Evolutionary conservation across 345 rosid genomes (phyloP).

Genomic region (Salix suchowensis): DNA sequence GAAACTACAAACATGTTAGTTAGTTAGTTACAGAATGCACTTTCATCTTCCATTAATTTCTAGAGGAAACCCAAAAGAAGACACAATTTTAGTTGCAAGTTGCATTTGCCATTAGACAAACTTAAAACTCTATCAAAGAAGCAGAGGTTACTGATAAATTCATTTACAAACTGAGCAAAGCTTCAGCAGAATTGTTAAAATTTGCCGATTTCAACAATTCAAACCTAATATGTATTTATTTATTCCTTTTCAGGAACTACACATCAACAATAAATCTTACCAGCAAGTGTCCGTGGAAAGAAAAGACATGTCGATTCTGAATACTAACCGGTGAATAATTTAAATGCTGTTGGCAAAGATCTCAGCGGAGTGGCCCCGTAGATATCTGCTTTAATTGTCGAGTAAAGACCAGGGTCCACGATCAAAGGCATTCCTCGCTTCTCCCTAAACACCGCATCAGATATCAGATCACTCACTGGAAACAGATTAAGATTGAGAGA

Average conservation of each 20-base stretch:
- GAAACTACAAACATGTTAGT: background rate
- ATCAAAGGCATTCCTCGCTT: no score
- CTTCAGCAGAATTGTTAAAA: background rate
- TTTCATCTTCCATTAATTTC: background rate
- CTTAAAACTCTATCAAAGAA: background rate
- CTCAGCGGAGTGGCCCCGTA: no score
- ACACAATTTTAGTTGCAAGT: background rate
- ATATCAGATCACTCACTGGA: conserved; percentile 1
- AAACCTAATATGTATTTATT: no score
- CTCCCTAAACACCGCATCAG: conserved; percentile 1
- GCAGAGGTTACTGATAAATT: background rate
- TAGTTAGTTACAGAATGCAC: background rate
- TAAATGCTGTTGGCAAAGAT: no score
- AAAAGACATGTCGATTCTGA: no score
- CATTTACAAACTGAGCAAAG: background rate
- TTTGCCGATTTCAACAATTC: no score
- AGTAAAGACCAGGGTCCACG: no score
- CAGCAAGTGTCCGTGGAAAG: no score
- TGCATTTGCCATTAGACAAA: background rate
- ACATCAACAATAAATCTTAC: no score
- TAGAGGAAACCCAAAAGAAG: background rate
- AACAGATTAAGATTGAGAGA: background rate
- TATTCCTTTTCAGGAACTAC: no score
- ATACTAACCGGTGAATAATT: no score
- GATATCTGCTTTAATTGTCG: no score